Conservation (phyloP, 1,284 basidiomycete species). For the Porodaedalea pini region DNA sequence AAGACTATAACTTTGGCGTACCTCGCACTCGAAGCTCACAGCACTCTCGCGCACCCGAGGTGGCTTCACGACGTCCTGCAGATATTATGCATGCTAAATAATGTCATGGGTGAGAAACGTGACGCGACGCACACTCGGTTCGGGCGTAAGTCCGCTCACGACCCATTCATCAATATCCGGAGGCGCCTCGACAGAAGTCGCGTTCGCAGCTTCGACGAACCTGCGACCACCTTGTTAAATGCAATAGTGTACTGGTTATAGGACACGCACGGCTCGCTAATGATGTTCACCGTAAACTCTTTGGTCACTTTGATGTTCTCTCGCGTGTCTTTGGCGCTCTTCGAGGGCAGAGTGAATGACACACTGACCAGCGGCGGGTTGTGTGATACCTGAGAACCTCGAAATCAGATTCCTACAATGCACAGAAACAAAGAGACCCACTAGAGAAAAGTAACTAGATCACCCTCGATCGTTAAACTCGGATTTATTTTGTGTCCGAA, state of each 20-base stretch:
- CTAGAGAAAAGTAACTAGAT: slow-evolving; percentile 58
- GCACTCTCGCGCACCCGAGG: slow-evolving; percentile 69
- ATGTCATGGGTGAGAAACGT: slow-evolving; percentile 20
- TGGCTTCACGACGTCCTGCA: slow-evolving; percentile 50
- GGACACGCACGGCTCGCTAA: slow-evolving; percentile 51
- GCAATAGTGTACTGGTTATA: background rate
- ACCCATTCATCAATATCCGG: slow-evolving; percentile 67
- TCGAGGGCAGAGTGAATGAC: slow-evolving; percentile 45
- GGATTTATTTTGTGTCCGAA: slow-evolving; percentile 4
- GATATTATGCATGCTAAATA: background rate
- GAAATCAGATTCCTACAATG: background rate
- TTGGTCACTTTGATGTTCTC: slow-evolving; percentile 65
- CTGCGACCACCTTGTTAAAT: background rate
- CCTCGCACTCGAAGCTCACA: slow-evolving; percentile 71
- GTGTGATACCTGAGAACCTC: slow-evolving; percentile 43
- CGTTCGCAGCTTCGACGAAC: slow-evolving; percentile 72
- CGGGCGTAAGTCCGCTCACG: slow-evolving; percentile 66
- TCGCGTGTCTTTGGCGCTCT: slow-evolving; percentile 58
- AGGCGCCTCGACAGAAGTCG: slow-evolving; percentile 64
- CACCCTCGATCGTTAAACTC: background rate
- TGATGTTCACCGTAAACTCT: slow-evolving; percentile 74
- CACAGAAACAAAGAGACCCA: slow-evolving; percentile 24
- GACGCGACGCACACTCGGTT: slow-evolving; percentile 49
- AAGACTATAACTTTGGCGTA: slow-evolving; percentile 26
- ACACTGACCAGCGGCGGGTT: slow-evolving; percentile 67